Conservation (phyloP, 2,329 filamentous ascomycete species). For the Erysiphe neolycopersici region DNA sequence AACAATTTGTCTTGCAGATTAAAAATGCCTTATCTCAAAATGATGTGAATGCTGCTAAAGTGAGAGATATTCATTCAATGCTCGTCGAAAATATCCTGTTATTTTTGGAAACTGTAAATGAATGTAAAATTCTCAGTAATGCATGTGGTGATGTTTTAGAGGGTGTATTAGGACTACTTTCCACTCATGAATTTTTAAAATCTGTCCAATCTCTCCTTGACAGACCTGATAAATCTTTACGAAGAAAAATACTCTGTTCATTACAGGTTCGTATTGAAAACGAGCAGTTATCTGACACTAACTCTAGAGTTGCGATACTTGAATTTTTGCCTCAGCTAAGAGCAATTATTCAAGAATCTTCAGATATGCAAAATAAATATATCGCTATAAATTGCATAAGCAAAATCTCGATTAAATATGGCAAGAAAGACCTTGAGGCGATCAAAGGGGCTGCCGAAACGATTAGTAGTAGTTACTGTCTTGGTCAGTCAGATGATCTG, state of each 20-base stretch:
- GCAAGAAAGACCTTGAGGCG: slow-evolving; percentile 61
- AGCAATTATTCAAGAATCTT: slow-evolving; percentile 44
- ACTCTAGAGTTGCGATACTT: slow-evolving; percentile 43
- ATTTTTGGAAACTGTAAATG: slow-evolving; percentile 37
- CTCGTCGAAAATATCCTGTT: slow-evolving; percentile 38
- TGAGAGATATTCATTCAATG: slow-evolving; percentile 40
- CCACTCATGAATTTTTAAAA: slow-evolving; percentile 69
- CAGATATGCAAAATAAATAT: slow-evolving; percentile 51
- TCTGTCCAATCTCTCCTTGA: slow-evolving; percentile 62
- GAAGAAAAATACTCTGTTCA: slow-evolving; percentile 54
- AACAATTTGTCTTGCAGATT: slow-evolving; percentile 28
- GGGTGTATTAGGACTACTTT: slow-evolving; percentile 59
- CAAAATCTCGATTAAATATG: slow-evolving; percentile 82
- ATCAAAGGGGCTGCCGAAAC: slow-evolving; percentile 50
- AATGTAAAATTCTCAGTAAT: slow-evolving; percentile 25
- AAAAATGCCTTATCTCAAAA: slow-evolving; percentile 29
- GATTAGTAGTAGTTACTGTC: slow-evolving; percentile 48
- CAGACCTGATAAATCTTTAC: slow-evolving; percentile 45
- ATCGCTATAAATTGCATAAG: slow-evolving; percentile 76
- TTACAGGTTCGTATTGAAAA: slow-evolving; percentile 55
- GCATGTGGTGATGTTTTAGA: slow-evolving; percentile 45
- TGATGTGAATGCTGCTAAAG: slow-evolving; percentile 37
- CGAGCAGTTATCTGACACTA: slow-evolving; percentile 39
- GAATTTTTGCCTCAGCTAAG: slow-evolving; percentile 59
- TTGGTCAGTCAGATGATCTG: slow-evolving; percentile 45